Percentiles rank a stretch among this genome's conserved stretches.
phyloP scores from a whole-genome alignment of 176 grass and related monocot species.

The Oryza coarctata region DNA sequence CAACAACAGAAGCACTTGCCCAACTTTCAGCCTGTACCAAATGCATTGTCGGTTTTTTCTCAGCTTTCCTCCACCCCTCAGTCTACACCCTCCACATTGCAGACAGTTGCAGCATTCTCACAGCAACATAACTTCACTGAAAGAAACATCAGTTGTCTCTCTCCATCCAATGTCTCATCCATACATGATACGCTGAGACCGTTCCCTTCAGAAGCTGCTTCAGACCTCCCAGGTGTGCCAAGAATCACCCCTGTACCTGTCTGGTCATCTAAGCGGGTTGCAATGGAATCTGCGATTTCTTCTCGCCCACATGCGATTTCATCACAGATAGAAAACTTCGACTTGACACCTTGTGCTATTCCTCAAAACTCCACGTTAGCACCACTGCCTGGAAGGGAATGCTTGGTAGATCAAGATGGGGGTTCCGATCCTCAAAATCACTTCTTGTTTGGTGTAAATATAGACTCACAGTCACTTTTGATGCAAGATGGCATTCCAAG shows the following conservation, averaged over 20 bases:
- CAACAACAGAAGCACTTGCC: conserved; percentile 53
- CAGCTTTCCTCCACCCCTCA: conserved; percentile 40
- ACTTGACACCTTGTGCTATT: conserved; percentile 38
- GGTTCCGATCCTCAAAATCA: conserved; percentile 64
- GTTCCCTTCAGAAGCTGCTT: conserved; percentile 52
- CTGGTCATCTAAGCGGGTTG: conserved; percentile 73
- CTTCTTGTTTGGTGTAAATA: conserved; percentile 75
- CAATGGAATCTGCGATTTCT: conserved; percentile 55
- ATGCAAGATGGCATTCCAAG: conserved; percentile 61
- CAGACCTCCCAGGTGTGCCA: conserved; percentile 51
- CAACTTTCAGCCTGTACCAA: conserved; percentile 38
- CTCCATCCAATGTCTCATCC: conserved; percentile 40
- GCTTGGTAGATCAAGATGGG: conserved; percentile 56
- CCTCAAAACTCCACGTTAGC: conserved; percentile 53
- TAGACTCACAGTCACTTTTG: conserved; percentile 79
- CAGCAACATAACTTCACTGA: conserved; percentile 65
- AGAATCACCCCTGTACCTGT: conserved; percentile 46
- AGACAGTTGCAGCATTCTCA: conserved; percentile 51
- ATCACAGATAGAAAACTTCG: conserved; percentile 52
- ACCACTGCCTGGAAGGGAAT: conserved; percentile 71
- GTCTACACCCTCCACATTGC: conserved; percentile 43
- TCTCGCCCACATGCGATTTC: conserved; percentile 39
- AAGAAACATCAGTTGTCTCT: conserved; percentile 42
- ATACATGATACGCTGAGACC: conserved; percentile 47
- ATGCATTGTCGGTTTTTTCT: conserved; percentile 40